A percentile compares a stretch with the other conserved stretches of the same genome.
phyloP scores from a whole-genome alignment of 306 rosid species.

The Prunus mira region DNA sequence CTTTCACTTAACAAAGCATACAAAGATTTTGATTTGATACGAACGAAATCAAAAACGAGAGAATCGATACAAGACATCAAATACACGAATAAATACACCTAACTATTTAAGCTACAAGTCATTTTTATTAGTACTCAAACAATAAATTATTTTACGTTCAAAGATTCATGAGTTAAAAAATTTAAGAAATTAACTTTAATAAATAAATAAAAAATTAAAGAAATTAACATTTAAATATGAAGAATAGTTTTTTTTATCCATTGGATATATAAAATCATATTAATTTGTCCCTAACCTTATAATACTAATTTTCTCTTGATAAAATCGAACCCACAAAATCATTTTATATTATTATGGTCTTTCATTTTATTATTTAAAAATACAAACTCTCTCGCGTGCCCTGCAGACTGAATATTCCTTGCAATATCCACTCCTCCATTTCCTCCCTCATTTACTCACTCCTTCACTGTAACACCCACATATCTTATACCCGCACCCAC shows the following conservation, averaged over 20 bases:
- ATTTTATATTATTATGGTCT: not conserved
- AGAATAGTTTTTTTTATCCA: not conserved
- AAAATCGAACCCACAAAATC: not conserved
- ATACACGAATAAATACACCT: too few species aligned
- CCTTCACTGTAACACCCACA: conserved; percentile 2
- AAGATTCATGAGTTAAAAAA: not conserved
- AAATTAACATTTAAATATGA: not conserved
- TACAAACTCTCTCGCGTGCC: not conserved
- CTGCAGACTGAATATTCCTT: conserved; percentile 14
- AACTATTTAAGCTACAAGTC: too few species aligned
- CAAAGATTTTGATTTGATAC: too few species aligned
- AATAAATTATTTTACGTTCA: not conserved
- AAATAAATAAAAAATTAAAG: not conserved
- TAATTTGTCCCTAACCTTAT: not conserved
- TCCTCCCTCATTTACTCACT: not conserved
- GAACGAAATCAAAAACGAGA: too few species aligned
- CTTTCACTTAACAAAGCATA: too few species aligned
- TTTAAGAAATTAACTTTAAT: not conserved
- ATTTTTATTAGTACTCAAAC: not conserved
- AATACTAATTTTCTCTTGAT: not conserved
- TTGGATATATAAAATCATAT: not conserved
- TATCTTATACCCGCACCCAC: not conserved
- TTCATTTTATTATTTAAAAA: not conserved
- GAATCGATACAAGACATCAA: too few species aligned
- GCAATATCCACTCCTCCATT: not conserved